A percentile compares a stretch with the other conserved stretches of the same genome.
Conservation (phyloP, 2,329 filamentous ascomycete species). For the Alternaria infectoria region DNA sequence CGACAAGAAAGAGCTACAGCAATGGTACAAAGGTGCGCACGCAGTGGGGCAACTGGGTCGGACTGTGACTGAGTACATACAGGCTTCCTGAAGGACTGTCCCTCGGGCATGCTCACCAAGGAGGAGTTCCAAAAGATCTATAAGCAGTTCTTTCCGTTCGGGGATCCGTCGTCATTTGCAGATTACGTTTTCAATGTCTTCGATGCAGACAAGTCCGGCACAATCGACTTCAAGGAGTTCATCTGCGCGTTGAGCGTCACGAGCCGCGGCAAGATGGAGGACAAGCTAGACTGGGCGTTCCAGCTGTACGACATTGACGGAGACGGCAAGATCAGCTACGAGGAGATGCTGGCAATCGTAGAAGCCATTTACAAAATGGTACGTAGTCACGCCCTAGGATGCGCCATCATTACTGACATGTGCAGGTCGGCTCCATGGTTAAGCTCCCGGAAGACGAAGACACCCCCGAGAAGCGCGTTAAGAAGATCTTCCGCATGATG, state of each 20-base stretch:
- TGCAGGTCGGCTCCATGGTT: conserved; percentile 95
- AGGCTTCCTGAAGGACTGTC: conserved; percentile 99
- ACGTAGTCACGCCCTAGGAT: conserved; percentile 1
- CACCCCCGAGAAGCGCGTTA: conserved; percentile 96
- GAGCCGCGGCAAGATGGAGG: conserved; percentile 97
- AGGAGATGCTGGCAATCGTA: conserved; percentile 98
- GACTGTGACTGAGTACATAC: conserved; percentile 25
- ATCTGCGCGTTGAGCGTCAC: conserved; percentile 98
- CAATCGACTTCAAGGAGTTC: conserved; percentile 99
- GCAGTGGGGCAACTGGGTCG: not conserved
- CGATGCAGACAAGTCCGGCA: conserved; percentile 94
- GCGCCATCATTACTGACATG: conserved; percentile 20
- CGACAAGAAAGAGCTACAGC: conserved; percentile 98
- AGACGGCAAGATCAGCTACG: conserved; percentile 98
- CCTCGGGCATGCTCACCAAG: conserved; percentile 94
- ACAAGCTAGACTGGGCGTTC: conserved; percentile 99
- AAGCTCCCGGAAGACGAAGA: conserved; percentile 98
- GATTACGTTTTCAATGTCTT: conserved; percentile 99
- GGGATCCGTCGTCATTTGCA: conserved; percentile 94
- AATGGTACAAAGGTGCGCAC: conserved; percentile 96
- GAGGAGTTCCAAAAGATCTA: conserved; percentile 99
- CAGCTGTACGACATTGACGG: conserved; percentile 99
- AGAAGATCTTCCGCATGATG: conserved; percentile 99
- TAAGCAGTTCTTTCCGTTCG: conserved; percentile 98
- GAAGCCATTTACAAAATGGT: conserved; percentile 99